Evolutionary conservation across 2,329 filamentous ascomycete genomes (phyloP), one percentile per base, ranked within the genome.

Genomic region (Alternaria tenuissima): DNA sequence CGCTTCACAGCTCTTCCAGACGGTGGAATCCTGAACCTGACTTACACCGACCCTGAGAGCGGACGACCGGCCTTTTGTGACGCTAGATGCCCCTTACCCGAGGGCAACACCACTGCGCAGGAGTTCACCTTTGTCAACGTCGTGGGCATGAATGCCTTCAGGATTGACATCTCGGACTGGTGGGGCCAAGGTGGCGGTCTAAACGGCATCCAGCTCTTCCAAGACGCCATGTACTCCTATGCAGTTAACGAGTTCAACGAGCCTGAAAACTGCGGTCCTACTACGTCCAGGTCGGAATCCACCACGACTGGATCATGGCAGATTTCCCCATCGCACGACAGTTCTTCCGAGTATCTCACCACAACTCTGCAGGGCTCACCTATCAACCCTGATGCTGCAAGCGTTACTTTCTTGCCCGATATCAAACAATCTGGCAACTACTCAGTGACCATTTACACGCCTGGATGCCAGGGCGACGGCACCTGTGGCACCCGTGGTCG

Each of bases 21-120:
- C 72, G 89, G 91, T 64, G 95, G 95, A 53, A 97, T 99, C 76
- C 92, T 99, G 89, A 97, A 98, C 79, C 85, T 99, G 73, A 96
- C 93, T 38, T 98, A 95, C 70, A 89, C 89, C 64, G 93, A 98
- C 72, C 89, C 91, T 14, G 24, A 82, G 76, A 39, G 87, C 2
- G 90, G 91, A 26, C 81, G 86, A 52, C 89, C 89, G 56, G 80
- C 82, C 30, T 89, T 86, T 58, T 99, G 95, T 80, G 93, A 94
- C 54, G 90, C 88, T 62, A 85, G 88, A 72, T 99, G 95, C 71
- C 92, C 94, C n/a, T 85, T 99, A 48, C 93, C 91, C 63, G 68
- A 82, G 61, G 84, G 88, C 72, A 88, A 92, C 71, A 80, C 84
- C 18, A 86, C 84, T 6, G 96, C 87, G 68, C 94, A 97, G 77